Evolutionary conservation across 1,139 yeast species (phyloP), one percentile per base, ranked within the genome.

Genomic region (Pichia sp.): DNA sequence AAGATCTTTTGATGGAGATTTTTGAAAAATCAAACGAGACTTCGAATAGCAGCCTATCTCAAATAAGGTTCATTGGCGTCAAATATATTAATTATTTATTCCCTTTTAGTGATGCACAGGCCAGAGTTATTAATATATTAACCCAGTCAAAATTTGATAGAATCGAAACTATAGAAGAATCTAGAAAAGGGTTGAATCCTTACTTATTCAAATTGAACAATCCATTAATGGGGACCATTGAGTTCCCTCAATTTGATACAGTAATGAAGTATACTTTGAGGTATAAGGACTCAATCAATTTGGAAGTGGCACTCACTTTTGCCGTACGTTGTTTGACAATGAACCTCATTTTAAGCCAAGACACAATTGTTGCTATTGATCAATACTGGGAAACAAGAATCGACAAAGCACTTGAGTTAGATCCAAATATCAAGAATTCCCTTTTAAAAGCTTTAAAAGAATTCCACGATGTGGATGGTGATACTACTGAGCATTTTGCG

Each of bases 161-260:
- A 52, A 76, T 89, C 1, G 96, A 90, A 61, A 64, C 68, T 1
- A 73, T 84, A 14, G 96, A 91, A 64, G 97, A 91, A 67, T 86
- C 97, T 0, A 70, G 70, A n/a, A 81, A 81, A 58, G 98, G 98
- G 0, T 73, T 93, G 33, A 84, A 89, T 65, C 97, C 97, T 0
- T 81, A 87, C 64, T 80, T 85, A 82, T 84, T 80, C 64, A 74
- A 72, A 69, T 66, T 16, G 63, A 71, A 4, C 65, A 67, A 9
- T 16, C 43, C 48, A 24, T 10, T 36, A 9, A 64, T 71, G 6
- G 63, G 62, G 5, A 63, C 62, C 2, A 70, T 76, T 0, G 56
- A 61, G 41, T 73, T 74, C 46, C 74, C 75, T n/a, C 51, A 54
- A 3, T 67, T 71, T 50, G 53, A 55, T 20, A 59, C 59, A 0